phyloP scores from a whole-genome alignment of 768 basidiomycete species.

The Mycena sanguinolenta region DNA sequence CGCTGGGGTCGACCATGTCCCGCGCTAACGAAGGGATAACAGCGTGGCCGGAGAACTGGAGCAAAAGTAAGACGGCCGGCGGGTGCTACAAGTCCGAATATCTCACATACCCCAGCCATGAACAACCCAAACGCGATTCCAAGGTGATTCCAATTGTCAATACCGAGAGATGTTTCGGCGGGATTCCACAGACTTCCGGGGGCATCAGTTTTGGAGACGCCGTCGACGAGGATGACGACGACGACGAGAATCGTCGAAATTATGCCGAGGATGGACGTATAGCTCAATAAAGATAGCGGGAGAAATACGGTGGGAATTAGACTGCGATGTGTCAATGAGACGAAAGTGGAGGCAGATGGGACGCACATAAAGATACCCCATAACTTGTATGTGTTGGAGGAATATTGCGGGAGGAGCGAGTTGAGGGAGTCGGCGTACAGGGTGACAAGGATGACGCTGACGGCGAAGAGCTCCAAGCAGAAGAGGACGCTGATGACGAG shows the following conservation, averaged over 20 bases:
- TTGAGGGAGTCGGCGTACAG: conserved; percentile 91
- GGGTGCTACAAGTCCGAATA: conserved; percentile 51
- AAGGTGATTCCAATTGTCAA: conserved; percentile 68
- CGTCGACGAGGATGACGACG: conserved; percentile 85
- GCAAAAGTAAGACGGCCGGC: background rate
- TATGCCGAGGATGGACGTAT: conserved; percentile 90
- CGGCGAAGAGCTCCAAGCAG: conserved; percentile 89
- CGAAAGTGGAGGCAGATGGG: background rate
- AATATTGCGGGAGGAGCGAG: conserved; percentile 76
- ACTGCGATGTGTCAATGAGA: conserved; percentile 51
- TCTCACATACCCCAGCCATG: conserved; percentile 74
- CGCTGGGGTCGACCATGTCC: conserved; percentile 88
- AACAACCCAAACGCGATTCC: conserved; percentile 90
- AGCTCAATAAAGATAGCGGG: conserved; percentile 87
- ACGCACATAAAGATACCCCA: conserved; percentile 77
- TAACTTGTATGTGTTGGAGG: conserved; percentile 83
- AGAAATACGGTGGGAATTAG: conserved; percentile 90
- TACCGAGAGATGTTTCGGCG: conserved; percentile 72
- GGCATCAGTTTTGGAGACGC: conserved; percentile 75
- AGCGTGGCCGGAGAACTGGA: conserved; percentile 90
- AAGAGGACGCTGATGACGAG: conserved; percentile 80
- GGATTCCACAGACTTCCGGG: conserved; percentile 90
- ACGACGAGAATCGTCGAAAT: conserved; percentile 83
- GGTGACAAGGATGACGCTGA: conserved; percentile 89
- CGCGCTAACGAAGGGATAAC: conserved; percentile 91